These are phyloP conservation scores for Histomonas meleagridis DNA, from an alignment of 208 protist genomes.

Conservation along the genomic window DNA sequence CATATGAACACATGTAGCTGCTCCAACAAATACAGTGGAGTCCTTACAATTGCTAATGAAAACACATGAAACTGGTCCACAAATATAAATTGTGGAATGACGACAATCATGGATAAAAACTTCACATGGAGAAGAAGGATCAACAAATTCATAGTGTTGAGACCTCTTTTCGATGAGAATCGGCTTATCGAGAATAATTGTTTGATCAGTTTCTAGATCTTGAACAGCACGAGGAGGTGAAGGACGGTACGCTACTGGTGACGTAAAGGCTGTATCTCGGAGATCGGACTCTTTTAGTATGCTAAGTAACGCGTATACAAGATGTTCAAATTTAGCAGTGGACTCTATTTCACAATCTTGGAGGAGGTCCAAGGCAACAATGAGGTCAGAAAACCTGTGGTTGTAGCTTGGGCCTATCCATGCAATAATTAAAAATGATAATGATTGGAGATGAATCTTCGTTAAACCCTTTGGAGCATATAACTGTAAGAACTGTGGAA, in stretches of 20 bases:
- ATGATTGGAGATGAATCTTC: background rate
- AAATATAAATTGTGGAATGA: background rate
- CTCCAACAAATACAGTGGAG: background rate
- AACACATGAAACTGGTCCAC: background rate
- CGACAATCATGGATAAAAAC: background rate
- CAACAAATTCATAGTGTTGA: too few species aligned
- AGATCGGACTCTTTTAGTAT: background rate
- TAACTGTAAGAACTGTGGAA: constrained; percentile 10
- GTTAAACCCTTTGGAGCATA: background rate
- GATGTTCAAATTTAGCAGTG: background rate
- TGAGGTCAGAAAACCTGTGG: background rate
- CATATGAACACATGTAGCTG: background rate
- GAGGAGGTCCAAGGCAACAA: background rate
- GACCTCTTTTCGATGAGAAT: background rate
- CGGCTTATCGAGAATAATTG: background rate
- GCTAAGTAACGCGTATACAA: background rate
- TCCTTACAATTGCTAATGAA: constrained; percentile 18
- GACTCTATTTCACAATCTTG: background rate
- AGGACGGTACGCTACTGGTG: background rate
- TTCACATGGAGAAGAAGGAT: background rate
- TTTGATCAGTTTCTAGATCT: background rate
- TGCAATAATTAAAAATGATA: background rate
- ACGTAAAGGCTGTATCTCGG: too few species aligned
- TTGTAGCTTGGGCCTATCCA: background rate
- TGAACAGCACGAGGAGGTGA: background rate